These are phyloP conservation scores for Fusarium sororula DNA, from an alignment of 2,329 filamentous ascomycete species.

Conservation along the genomic window DNA sequence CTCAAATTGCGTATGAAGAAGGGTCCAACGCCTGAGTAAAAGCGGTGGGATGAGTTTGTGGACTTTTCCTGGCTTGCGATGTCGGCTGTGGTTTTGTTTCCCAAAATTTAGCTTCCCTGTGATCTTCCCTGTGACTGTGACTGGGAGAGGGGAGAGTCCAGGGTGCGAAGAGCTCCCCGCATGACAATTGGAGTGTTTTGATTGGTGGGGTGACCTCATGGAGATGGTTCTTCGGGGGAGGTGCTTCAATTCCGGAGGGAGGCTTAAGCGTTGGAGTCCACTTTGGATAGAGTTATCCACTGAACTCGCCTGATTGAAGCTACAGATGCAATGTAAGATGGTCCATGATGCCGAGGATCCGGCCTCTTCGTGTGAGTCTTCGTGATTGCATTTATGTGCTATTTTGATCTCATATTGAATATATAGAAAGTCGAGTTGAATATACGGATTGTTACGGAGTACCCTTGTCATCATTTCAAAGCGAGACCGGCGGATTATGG, in stretches of 20 bases:
- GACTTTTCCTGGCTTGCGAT: conserved; percentile 41
- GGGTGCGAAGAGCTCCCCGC: conserved; percentile 37
- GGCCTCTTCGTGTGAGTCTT: background rate
- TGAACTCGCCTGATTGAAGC: conserved; percentile 1
- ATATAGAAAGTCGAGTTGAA: too few relatives aligned
- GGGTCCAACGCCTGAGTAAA: background rate
- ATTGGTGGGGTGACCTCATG: conserved; percentile 32
- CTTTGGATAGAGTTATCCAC: conserved; percentile 2
- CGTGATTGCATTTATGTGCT: fast-evolving
- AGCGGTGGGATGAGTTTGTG: conserved; percentile 21
- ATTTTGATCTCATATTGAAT: fast-evolving
- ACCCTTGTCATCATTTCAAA: background rate
- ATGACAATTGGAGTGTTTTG: conserved; percentile 38
- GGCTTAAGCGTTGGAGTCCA: conserved; percentile 13
- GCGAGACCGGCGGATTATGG: conserved; percentile 7
- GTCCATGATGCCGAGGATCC: conserved; percentile 6
- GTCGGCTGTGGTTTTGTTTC: conserved; percentile 37
- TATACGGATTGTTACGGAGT: background rate
- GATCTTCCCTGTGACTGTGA: conserved; percentile 50
- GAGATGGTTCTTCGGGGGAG: conserved; percentile 20
- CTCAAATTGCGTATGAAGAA: conserved; percentile 14
- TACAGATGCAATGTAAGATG: background rate
- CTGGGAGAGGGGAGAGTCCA: conserved; percentile 20
- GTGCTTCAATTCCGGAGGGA: conserved; percentile 28
- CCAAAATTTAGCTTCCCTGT: conserved; percentile 44